Evolutionary conservation across 2,329 filamentous ascomycete species (phyloP).

Genomic region (Blumeria hordei): DNA sequence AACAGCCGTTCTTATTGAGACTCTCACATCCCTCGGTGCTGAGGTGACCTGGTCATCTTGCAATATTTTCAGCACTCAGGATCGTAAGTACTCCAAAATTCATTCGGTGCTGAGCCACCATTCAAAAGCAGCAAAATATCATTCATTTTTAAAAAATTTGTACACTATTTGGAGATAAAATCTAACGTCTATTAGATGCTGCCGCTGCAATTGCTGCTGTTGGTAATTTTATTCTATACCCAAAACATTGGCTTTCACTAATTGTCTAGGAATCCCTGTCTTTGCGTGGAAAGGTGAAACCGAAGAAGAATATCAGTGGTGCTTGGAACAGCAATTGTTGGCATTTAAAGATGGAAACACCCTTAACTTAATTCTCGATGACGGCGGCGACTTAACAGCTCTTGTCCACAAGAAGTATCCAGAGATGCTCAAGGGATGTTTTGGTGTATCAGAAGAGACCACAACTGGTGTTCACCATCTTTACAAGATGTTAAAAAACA

Average conservation of each 20-base stretch:
- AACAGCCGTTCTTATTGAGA: constrained; percentile 98
- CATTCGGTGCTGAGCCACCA: background rate
- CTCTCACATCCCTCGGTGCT: constrained; percentile 75
- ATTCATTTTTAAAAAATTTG: background rate
- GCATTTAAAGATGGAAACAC: constrained; percentile 94
- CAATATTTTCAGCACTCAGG: constrained; percentile 97
- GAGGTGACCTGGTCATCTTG: constrained; percentile 98
- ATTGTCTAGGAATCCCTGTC: constrained; percentile 49
- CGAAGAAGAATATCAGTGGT: constrained; percentile 99
- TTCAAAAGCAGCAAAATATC: background rate
- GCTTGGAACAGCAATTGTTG: constrained; percentile 88
- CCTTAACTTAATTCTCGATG: constrained; percentile 97
- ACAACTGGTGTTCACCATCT: constrained; percentile 99
- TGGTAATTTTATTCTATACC: constrained; percentile 5
- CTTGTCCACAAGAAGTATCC: constrained; percentile 97
- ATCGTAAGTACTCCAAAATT: constrained; percentile 29
- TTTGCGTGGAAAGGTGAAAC: constrained; percentile 63
- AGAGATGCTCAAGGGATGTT: constrained; percentile 95
- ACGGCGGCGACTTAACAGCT: constrained; percentile 88
- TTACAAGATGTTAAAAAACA: constrained; percentile 90
- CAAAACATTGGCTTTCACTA: too few species aligned
- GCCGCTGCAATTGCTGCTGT: constrained; percentile 82
- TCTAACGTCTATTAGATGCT: constrained; percentile 21
- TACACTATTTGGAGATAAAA: background rate
- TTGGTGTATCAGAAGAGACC: constrained; percentile 96